These are phyloP conservation scores for Angomonas deanei DNA, from an alignment of 208 protist genomes.

Conservation along the genomic window DNA sequence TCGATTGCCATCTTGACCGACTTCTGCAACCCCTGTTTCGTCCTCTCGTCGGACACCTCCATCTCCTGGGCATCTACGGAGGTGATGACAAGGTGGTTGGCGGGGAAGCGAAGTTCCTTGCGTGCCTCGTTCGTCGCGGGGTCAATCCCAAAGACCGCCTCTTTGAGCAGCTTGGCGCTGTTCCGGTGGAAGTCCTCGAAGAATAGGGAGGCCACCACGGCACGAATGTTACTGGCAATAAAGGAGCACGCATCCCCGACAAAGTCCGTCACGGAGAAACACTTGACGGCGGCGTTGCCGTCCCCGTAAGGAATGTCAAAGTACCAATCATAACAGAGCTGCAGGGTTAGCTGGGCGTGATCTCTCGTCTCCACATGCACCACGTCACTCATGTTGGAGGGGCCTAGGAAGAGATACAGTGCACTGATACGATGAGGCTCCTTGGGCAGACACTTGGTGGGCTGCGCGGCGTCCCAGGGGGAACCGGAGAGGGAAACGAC, in stretches of 20 bases:
- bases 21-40: constrained; percentile 92
- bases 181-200: constrained; percentile 90
- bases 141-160: constrained; percentile 82
- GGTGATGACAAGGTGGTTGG: constrained; percentile 93
- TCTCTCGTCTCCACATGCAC: constrained; percentile 88
- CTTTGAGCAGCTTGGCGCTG: constrained; percentile 47
- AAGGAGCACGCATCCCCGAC: constrained; percentile 79
- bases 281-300: constrained; percentile 35
- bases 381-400: constrained; percentile 94
- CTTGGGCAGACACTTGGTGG: constrained; percentile 73
- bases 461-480: constrained; percentile 73
- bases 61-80: constrained; percentile 94
- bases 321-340: constrained; percentile 88
- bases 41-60: constrained; percentile 92
- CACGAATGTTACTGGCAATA: constrained; percentile 84
- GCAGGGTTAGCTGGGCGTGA: constrained; percentile 78
- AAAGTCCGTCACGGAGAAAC: constrained; percentile 85
- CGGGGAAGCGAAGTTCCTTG: constrained; percentile 74
- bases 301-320: constrained; percentile 73
- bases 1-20: constrained; percentile 96
- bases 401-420: constrained; percentile 87
- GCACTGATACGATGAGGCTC: constrained; percentile 55
- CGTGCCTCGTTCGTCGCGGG: constrained; percentile 31
- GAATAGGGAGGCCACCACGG: constrained; percentile 56
- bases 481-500: constrained; percentile 86